These are phyloP conservation scores for Thinopyrum elongatum DNA, from an alignment of 176 grass and related monocot species.

Conservation along the genomic window DNA sequence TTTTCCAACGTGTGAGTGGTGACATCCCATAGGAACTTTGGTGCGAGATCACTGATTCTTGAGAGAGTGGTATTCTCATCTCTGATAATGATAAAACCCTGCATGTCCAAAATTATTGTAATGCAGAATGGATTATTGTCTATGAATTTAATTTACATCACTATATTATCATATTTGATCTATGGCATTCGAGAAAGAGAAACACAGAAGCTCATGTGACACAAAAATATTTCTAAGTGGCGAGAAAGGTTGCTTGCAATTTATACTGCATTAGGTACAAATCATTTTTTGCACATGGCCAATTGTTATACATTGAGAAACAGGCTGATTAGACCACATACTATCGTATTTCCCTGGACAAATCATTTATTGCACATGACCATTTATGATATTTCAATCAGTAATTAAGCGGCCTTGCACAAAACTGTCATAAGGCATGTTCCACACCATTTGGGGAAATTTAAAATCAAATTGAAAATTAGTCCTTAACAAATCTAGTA, in stretches of 20 bases:
- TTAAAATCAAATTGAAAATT: neutral
- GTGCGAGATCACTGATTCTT: conserved; percentile 73
- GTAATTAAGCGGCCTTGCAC: neutral
- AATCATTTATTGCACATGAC: conserved; percentile 6
- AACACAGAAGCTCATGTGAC: neutral
- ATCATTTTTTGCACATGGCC: neutral
- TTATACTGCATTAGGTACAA: neutral
- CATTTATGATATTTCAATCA: neutral
- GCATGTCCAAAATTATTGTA: conserved; percentile 21
- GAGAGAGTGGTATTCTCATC: conserved; percentile 65
- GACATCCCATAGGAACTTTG: conserved; percentile 94
- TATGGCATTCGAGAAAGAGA: conserved; percentile 6
- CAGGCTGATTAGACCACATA: neutral
- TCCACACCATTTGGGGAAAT: neutral
- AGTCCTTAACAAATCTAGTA: neutral
- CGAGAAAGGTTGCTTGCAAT: neutral
- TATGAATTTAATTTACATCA: neutral
- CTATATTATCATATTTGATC: neutral
- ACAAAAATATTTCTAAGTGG: neutral
- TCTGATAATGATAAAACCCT: conserved; percentile 89
- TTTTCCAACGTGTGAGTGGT: conserved; percentile 53
- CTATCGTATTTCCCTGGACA: neutral
- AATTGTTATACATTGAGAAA: neutral
- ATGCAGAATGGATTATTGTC: neutral
- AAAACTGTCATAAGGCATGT: neutral